phyloP scores from a whole-genome alignment of 1,284 basidiomycete species.

The Sphaerobolus stellatus region DNA sequence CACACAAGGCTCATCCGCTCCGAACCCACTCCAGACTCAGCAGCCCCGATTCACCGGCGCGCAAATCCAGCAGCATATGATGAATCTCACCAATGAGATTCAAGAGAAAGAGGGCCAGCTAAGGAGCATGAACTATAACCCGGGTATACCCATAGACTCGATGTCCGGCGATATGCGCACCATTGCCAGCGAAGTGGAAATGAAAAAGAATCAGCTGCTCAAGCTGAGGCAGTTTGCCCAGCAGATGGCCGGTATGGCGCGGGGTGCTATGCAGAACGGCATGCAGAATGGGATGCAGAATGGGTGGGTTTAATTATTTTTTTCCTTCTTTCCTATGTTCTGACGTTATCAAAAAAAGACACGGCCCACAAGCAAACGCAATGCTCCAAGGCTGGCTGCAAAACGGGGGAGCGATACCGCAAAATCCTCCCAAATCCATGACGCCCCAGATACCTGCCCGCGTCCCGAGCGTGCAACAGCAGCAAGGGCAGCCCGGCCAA shows the following conservation, averaged over 20 bases:
- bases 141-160: not conserved
- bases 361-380: no score
- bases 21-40: not conserved
- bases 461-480: no score
- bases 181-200: not conserved
- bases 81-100: not conserved
- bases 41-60: not conserved
- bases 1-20: constrained; percentile 1
- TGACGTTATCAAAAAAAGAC: not conserved
- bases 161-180: not conserved
- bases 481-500: no score
- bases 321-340: no score
- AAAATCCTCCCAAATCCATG: no score
- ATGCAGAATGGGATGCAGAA: not conserved
- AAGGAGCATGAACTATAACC: not conserved
- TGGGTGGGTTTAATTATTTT: constrained; percentile 13
- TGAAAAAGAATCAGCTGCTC: not conserved
- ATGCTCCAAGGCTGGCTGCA: no score
- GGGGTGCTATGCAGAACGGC: not conserved
- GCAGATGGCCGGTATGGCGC: not conserved
- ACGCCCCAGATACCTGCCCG: no score
- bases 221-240: not conserved
- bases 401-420: no score
- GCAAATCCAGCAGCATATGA: not conserved
- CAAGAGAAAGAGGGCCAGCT: not conserved